Evolutionary conservation across 139 green algal genomes (phyloP).

Genomic region (Chlamydomonas sphaeroides): DNA sequence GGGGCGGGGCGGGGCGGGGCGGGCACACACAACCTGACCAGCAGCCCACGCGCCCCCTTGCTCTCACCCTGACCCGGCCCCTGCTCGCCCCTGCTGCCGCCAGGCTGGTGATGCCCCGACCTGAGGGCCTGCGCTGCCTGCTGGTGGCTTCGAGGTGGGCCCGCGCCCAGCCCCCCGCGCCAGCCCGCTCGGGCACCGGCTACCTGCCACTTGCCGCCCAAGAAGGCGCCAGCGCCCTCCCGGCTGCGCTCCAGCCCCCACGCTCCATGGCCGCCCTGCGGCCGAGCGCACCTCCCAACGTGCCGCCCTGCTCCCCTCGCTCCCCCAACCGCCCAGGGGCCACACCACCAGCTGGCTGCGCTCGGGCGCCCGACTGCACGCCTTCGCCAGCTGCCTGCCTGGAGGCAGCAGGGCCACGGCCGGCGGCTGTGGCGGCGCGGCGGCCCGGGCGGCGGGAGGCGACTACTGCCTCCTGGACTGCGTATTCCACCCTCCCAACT

Average conservation of each 20-base stretch:
- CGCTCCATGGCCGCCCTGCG: too few species aligned
- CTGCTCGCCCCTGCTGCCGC: background rate
- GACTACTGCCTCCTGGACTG: constrained; percentile 86
- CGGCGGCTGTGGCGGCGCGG: constrained; percentile 18
- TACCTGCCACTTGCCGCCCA: too few species aligned
- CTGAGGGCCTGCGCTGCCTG: constrained; percentile 88
- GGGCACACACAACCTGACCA: too few species aligned
- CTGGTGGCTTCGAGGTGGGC: constrained; percentile 67
- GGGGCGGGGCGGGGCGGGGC: too few species aligned
- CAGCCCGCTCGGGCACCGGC: too few species aligned
- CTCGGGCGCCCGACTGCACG: constrained; percentile 45
- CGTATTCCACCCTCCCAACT: constrained; percentile 74
- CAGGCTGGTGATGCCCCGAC: constrained; percentile 85
- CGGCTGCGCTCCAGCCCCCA: too few species aligned
- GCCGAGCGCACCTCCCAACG: too few species aligned
- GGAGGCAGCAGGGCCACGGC: constrained; percentile 24
- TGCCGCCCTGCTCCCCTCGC: too few species aligned
- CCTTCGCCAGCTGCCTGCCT: constrained; percentile 44
- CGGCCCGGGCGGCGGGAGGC: too few species aligned
- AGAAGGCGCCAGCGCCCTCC: too few species aligned
- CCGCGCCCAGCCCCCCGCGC: too few species aligned
- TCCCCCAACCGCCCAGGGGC: constrained; percentile 37
- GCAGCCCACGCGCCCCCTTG: background rate
- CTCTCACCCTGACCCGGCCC: background rate
- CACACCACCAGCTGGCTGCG: constrained; percentile 59